Evolutionary conservation across 1,139 yeast species (phyloP).

Genomic region (Sporopachydermia cereana): DNA sequence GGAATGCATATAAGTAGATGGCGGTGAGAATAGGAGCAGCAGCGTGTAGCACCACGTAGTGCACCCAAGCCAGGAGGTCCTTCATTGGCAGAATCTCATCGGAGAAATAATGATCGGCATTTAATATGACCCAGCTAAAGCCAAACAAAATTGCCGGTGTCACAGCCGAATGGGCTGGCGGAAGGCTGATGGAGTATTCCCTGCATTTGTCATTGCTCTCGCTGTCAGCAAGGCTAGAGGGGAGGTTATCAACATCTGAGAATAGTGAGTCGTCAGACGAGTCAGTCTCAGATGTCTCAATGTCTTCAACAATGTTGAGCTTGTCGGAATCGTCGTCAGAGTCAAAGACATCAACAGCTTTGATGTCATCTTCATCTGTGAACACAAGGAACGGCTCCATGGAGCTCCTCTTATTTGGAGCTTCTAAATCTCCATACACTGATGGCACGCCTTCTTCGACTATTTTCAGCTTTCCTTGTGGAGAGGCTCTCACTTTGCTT

Average conservation of each 20-base stretch:
- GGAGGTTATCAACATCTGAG: neutral
- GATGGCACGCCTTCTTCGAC: too few relatives aligned
- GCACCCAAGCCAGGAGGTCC: slow-evolving; percentile 47
- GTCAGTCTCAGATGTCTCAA: neutral
- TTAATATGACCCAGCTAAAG: slow-evolving; percentile 31
- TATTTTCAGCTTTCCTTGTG: neutral
- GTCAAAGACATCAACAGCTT: neutral
- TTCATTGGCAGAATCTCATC: slow-evolving; percentile 26
- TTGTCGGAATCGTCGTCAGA: neutral
- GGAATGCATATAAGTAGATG: slow-evolving; percentile 54
- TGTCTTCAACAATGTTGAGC: neutral
- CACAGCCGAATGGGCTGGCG: slow-evolving; percentile 5
- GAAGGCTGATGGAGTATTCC: neutral
- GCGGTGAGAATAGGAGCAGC: slow-evolving; percentile 51
- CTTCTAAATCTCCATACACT: too few relatives aligned
- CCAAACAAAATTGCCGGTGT: slow-evolving; percentile 22
- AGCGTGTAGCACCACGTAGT: slow-evolving; percentile 50
- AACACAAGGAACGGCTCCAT: neutral
- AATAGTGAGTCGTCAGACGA: neutral
- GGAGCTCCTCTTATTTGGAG: too few relatives aligned
- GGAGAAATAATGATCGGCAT: slow-evolving; percentile 29
- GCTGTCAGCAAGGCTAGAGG: neutral
- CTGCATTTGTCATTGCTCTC: neutral
- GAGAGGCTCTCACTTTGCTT: neutral
- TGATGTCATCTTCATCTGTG: neutral